These are phyloP conservation scores for Hypoxylon sp. DNA, from an alignment of 2,329 filamentous ascomycete genomes.

Conservation along the genomic window DNA sequence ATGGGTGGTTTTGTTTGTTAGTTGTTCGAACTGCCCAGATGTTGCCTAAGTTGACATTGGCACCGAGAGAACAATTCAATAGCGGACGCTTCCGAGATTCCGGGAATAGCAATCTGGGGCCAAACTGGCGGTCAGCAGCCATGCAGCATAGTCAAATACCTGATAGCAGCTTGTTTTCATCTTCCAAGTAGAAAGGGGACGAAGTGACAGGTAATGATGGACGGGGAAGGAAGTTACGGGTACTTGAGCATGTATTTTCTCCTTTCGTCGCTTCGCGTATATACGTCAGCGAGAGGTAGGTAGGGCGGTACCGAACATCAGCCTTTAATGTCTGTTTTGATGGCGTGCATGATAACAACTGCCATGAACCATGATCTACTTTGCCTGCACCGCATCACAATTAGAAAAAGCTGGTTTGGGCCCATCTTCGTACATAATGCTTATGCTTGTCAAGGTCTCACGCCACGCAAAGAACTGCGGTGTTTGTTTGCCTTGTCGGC, in stretches of 20 bases:
- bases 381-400: conserved; percentile 44
- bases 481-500: conserved; percentile 39
- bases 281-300: conserved; percentile 40
- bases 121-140: conserved; percentile 65
- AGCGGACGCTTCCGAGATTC: conserved; percentile 45
- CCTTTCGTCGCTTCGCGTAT: conserved; percentile 15
- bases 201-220: conserved; percentile 1
- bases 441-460: conserved; percentile 44
- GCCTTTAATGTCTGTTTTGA: conserved; percentile 41
- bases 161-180: not conserved
- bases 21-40: conserved; percentile 8
- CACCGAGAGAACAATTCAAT: conserved; percentile 9
- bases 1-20: conserved; percentile 22
- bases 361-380: conserved; percentile 58
- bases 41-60: conserved; percentile 28
- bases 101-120: conserved; percentile 47
- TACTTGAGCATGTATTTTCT: conserved; percentile 2
- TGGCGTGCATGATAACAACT: conserved; percentile 50
- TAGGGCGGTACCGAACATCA: conserved; percentile 46
- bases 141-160: conserved; percentile 41
- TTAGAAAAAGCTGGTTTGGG: conserved; percentile 42
- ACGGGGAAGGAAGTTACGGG: not conserved
- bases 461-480: conserved; percentile 40
- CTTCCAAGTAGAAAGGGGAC: not conserved
- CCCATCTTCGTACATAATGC: conserved; percentile 47